Evolutionary conservation across 768 basidiomycete species (phyloP).

Genomic region (Phaeotremella fagi): DNA sequence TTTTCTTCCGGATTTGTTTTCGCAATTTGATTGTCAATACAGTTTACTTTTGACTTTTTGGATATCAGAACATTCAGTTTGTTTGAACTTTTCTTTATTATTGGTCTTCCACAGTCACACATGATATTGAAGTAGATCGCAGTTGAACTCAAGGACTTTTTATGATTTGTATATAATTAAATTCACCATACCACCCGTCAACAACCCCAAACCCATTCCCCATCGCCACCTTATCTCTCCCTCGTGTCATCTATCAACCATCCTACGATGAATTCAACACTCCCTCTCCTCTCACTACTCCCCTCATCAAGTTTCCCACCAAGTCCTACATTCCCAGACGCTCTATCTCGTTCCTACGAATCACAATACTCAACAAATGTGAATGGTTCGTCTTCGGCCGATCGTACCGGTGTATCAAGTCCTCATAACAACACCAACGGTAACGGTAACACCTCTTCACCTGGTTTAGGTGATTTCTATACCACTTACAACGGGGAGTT

Average conservation of each 20-base stretch:
- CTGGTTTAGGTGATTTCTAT: background rate
- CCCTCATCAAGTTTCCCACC: conserved; percentile 8
- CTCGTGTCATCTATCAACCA: background rate
- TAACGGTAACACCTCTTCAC: background rate
- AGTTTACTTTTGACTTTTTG: too few relatives aligned
- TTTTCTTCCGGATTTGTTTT: too few relatives aligned
- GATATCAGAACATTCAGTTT: too few relatives aligned
- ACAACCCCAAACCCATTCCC: background rate
- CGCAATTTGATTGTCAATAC: too few relatives aligned
- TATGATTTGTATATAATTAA: background rate
- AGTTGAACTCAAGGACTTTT: too few relatives aligned
- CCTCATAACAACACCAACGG: background rate
- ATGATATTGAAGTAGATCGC: too few relatives aligned
- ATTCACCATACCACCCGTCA: background rate
- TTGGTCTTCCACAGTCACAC: too few relatives aligned
- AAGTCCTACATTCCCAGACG: conserved; percentile 11
- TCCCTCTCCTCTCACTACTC: conserved; percentile 21
- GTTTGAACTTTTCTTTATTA: too few relatives aligned
- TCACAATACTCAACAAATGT: background rate
- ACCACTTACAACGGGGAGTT: background rate
- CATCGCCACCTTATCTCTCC: background rate
- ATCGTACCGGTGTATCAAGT: background rate
- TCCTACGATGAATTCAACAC: conserved; percentile 13
- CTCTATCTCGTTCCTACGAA: conserved; percentile 13
- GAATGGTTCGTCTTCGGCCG: background rate